Conservation (phyloP, 2,329 filamentous ascomycete species). For the Alternaria brassicicola region DNA sequence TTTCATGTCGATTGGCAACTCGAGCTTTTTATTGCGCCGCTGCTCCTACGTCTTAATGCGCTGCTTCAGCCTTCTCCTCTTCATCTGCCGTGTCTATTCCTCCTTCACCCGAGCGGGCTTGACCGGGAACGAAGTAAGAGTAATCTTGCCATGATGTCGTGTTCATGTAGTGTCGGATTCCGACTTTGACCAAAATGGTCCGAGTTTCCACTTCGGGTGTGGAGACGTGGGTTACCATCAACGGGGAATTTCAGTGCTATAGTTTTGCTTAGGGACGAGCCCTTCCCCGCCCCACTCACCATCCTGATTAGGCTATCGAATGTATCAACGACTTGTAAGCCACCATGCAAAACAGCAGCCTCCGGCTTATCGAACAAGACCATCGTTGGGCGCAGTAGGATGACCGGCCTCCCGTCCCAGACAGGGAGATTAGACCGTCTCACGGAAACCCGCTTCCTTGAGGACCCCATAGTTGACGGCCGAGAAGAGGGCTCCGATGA, state of each 20-base stretch:
- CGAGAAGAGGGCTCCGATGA: background rate
- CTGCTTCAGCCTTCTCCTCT: background rate
- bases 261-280: background rate
- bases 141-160: background rate
- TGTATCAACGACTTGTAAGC: background rate
- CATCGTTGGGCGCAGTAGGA: background rate
- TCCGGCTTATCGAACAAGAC: background rate
- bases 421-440: background rate
- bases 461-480: background rate
- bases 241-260: conserved; percentile 1
- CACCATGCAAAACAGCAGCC: background rate
- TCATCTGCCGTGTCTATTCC: background rate
- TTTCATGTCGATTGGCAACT: background rate
- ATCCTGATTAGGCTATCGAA: background rate
- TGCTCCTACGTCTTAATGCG: background rate
- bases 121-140: background rate
- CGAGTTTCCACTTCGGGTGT: background rate
- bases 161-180: conserved; percentile 1
- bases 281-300: background rate
- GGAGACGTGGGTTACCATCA: background rate
- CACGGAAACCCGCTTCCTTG: background rate
- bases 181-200: conserved; percentile 3
- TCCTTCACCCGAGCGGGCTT: background rate
- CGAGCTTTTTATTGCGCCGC: background rate
- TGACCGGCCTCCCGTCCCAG: background rate